A percentile compares a stretch with the other conserved stretches of the same genome.
These are phyloP conservation scores for Alisma plantagoaquatica DNA, from an alignment of 106 monocot genomes.

Conservation along the genomic window DNA sequence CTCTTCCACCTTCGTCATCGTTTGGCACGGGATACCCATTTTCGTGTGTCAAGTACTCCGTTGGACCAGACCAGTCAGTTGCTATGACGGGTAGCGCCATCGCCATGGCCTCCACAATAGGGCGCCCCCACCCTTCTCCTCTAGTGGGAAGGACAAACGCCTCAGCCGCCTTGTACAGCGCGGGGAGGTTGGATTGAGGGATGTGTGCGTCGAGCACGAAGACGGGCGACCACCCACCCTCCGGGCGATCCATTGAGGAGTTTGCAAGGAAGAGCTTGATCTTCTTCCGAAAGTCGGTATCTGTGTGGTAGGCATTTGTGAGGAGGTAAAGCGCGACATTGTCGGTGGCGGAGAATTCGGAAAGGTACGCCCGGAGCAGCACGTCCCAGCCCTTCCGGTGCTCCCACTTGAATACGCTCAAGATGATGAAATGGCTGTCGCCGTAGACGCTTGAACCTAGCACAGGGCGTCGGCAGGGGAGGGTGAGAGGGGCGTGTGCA, in stretches of 20 bases:
- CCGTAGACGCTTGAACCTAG: not conserved
- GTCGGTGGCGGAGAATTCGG: constrained; percentile 27
- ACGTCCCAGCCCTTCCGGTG: constrained; percentile 59
- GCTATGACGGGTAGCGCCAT: constrained; percentile 51
- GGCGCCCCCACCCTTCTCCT: constrained; percentile 64
- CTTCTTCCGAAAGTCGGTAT: constrained; percentile 19
- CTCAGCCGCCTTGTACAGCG: constrained; percentile 39
- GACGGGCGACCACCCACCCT: constrained; percentile 26
- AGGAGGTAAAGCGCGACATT: constrained; percentile 31
- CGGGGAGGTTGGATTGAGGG: constrained; percentile 35
- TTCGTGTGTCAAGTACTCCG: constrained; percentile 48
- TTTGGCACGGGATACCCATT: constrained; percentile 41
- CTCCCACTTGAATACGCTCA: constrained; percentile 75
- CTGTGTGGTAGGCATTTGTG: constrained; percentile 44
- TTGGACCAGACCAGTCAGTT: constrained; percentile 57
- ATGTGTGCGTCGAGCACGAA: constrained; percentile 28
- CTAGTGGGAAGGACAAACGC: constrained; percentile 55
- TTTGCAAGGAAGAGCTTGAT: constrained; percentile 18
- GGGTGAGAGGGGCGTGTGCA: constrained; percentile 18
- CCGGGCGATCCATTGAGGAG: constrained; percentile 9
- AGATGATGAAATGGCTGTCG: constrained; percentile 29
- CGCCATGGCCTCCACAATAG: constrained; percentile 59
- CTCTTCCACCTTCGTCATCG: constrained; percentile 29
- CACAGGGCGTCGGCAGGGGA: constrained; percentile 7
- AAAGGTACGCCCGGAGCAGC: constrained; percentile 33